These are phyloP conservation scores for Saccharomyces hybrid DNA, from an alignment of 1,139 yeast genomes.

Conservation along the genomic window DNA sequence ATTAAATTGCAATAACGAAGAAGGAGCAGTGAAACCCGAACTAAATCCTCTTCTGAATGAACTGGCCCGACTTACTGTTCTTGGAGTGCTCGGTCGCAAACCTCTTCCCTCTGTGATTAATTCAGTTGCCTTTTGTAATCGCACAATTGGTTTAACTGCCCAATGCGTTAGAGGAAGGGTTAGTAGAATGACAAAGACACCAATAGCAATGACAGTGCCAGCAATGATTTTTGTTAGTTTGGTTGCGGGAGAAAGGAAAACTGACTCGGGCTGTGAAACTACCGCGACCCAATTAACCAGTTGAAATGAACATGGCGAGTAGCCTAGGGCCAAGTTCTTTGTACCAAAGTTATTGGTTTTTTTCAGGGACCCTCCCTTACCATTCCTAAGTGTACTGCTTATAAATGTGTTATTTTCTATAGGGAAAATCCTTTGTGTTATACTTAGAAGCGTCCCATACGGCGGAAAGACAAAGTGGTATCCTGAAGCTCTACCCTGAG, in stretches of 20 bases:
- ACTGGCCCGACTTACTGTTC: slow-evolving; percentile 4
- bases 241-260: slow-evolving; percentile 57
- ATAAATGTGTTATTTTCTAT: slow-evolving; percentile 27
- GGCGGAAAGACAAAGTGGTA: slow-evolving; percentile 38
- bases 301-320: slow-evolving; percentile 45
- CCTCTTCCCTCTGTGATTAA: slow-evolving; percentile 39
- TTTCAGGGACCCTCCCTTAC: slow-evolving; percentile 45
- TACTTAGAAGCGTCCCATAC: slow-evolving; percentile 18
- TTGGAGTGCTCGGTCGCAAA: slow-evolving; percentile 19
- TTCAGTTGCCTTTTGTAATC: slow-evolving; percentile 79
- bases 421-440: slow-evolving; percentile 23
- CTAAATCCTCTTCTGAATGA: neutral
- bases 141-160: slow-evolving; percentile 78
- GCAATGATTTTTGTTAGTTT: slow-evolving; percentile 60
- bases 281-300: slow-evolving; percentile 67
- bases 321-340: slow-evolving; percentile 61
- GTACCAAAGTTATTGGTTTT: slow-evolving; percentile 40
- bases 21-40: too few species aligned
- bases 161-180: slow-evolving; percentile 80
- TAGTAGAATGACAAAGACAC: slow-evolving; percentile 62
- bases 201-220: slow-evolving; percentile 75
- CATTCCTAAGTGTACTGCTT: slow-evolving; percentile 21
- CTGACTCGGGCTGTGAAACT: slow-evolving; percentile 55
- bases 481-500: slow-evolving; percentile 25
- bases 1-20: too few species aligned